Evolutionary conservation across 1,139 yeast species (phyloP).

Genomic region (Suhomyces guaymorum): DNA sequence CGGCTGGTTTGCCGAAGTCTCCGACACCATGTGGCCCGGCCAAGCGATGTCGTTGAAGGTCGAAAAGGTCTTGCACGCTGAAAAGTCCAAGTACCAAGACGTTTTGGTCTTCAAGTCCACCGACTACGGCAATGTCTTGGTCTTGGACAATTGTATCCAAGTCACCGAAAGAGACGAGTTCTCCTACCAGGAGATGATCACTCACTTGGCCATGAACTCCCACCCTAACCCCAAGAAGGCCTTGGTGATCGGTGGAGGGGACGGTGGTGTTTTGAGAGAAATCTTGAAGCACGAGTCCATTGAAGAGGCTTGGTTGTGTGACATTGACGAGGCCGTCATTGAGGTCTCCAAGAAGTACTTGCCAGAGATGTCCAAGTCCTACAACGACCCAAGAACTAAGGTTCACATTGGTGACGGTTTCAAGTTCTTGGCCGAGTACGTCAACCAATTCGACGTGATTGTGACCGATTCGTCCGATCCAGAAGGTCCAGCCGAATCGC

Average conservation of each 20-base stretch:
- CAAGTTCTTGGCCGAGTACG: constrained; percentile 77
- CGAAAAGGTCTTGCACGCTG: constrained; percentile 76
- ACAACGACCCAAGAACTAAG: constrained; percentile 76
- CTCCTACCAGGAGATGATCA: constrained; percentile 92
- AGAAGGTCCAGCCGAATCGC: constrained; percentile 91
- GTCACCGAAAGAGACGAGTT: constrained; percentile 94
- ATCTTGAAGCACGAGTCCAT: constrained; percentile 81
- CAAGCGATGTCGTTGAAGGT: constrained; percentile 88
- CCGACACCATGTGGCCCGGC: constrained; percentile 93
- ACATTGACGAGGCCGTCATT: constrained; percentile 89
- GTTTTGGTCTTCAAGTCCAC: constrained; percentile 83
- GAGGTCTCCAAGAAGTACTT: constrained; percentile 77
- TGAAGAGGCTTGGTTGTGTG: constrained; percentile 86
- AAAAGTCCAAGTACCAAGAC: constrained; percentile 78
- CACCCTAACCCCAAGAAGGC: constrained; percentile 91
- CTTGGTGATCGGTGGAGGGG: constrained; percentile 93
- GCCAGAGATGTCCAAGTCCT: constrained; percentile 81
- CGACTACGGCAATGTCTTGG: constrained; percentile 87
- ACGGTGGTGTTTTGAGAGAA: constrained; percentile 94
- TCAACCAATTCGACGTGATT: constrained; percentile 78
- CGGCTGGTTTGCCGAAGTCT: constrained; percentile 91
- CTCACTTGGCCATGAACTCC: constrained; percentile 85
- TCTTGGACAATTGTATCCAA: constrained; percentile 87
- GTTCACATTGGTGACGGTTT: constrained; percentile 90
- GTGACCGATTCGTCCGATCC: constrained; percentile 96